Conservation (phyloP, 441 rosid genomes). For the Euphorbia celastroides region DNA sequence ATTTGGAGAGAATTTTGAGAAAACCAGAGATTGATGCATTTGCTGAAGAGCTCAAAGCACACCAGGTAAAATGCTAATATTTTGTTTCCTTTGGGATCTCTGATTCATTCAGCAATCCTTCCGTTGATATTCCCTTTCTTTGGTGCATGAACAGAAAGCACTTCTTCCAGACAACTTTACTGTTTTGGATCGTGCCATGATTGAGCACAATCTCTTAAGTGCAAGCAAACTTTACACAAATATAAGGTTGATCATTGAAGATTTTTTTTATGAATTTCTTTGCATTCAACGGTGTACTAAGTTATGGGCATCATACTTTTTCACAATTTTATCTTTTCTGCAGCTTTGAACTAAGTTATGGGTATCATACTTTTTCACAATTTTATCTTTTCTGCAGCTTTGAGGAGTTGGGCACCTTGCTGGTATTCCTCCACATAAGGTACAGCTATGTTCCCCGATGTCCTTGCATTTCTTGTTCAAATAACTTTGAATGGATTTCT, state of each 20-base stretch:
- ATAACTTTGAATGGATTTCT: neutral
- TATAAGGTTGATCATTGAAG: constrained; percentile 51
- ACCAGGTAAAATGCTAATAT: constrained; percentile 53
- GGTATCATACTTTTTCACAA: constrained; percentile 8
- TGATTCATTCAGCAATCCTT: constrained; percentile 11
- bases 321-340: constrained; percentile 14
- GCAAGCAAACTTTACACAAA: constrained; percentile 97
- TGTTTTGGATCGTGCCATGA: constrained; percentile 96
- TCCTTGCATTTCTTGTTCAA: neutral
- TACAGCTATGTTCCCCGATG: constrained; percentile 17
- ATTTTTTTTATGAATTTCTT: constrained; percentile 11
- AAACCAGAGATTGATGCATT: constrained; percentile 95
- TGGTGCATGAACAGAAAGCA: constrained; percentile 67
- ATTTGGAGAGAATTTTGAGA: constrained; percentile 91
- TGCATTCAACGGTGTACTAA: constrained; percentile 5
- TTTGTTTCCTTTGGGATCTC: constrained; percentile 1
- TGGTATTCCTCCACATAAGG: constrained; percentile 96
- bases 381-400: constrained; percentile 41
- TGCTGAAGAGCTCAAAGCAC: constrained; percentile 90
- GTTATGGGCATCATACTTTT: neutral
- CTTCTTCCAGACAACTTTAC: constrained; percentile 89
- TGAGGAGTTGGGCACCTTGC: constrained; percentile 92
- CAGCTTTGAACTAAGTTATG: constrained; percentile 3
- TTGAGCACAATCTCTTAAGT: constrained; percentile 96
- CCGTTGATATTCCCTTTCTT: constrained; percentile 14